phyloP scores from a whole-genome alignment of 2,329 filamentous ascomycete species.

The Zalaria obscura region DNA sequence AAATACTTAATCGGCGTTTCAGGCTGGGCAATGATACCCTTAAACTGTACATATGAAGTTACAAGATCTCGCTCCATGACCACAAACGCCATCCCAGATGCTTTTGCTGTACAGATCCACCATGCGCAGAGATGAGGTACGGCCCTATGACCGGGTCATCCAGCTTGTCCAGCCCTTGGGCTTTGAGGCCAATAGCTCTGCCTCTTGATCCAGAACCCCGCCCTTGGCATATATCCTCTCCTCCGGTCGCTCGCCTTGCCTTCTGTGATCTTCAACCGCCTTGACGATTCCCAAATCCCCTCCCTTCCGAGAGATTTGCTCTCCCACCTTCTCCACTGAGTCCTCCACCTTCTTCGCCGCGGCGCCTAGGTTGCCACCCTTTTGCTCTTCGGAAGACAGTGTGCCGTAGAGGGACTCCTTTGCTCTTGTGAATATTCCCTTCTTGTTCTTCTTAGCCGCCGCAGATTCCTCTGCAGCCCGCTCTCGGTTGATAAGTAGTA shows the following conservation, averaged over 20 bases:
- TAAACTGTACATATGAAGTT: slow-evolving; percentile 6
- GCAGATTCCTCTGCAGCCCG: slow-evolving; percentile 48
- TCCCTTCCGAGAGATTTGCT: slow-evolving; percentile 5
- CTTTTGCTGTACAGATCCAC: background rate
- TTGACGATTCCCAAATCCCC: slow-evolving; percentile 13
- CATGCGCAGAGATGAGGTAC: background rate
- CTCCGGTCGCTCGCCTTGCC: slow-evolving; percentile 1
- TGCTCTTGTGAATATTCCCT: slow-evolving; percentile 20
- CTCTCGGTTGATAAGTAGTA: slow-evolving; percentile 41
- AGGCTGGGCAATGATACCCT: slow-evolving; percentile 1
- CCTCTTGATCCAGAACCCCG: slow-evolving; percentile 32
- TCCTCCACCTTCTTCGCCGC: slow-evolving; percentile 9
- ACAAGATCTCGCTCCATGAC: slow-evolving; percentile 3
- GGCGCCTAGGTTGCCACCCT: slow-evolving; percentile 20
- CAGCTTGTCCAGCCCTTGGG: slow-evolving; percentile 32
- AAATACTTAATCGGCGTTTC: background rate
- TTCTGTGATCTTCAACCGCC: slow-evolving; percentile 15
- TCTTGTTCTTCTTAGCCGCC: slow-evolving; percentile 18
- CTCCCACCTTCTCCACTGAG: slow-evolving; percentile 6
- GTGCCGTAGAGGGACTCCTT: slow-evolving; percentile 19
- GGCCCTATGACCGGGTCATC: slow-evolving; percentile 22
- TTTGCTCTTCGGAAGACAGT: slow-evolving; percentile 20
- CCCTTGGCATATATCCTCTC: slow-evolving; percentile 12
- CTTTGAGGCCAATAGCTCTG: slow-evolving; percentile 22
- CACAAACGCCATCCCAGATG: background rate